phyloP scores from a whole-genome alignment of 2,329 filamentous ascomycete species.

The Alternaria sp. region DNA sequence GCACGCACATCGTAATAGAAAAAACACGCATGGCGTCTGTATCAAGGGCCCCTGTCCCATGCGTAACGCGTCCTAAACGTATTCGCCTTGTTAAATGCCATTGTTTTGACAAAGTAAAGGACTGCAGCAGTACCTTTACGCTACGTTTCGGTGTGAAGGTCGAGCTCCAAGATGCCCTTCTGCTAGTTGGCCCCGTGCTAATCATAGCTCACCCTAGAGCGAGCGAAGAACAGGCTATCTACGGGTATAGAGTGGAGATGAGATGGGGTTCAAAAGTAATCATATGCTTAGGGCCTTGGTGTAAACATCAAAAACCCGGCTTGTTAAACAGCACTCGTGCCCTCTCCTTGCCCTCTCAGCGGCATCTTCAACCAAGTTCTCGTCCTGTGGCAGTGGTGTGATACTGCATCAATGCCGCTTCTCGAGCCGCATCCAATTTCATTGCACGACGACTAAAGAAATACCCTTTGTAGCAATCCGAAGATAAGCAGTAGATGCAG shows the following conservation, averaged over 20 bases:
- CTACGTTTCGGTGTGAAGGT: conserved; percentile 4
- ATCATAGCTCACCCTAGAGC: conserved; percentile 12
- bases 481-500: neutral
- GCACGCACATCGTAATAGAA: neutral
- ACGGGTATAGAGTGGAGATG: conserved; percentile 9
- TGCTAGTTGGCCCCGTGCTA: conserved; percentile 1
- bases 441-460: neutral
- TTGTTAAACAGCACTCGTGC: neutral
- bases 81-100: neutral
- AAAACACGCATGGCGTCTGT: neutral
- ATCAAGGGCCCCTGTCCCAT: neutral
- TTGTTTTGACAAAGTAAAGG: conserved; percentile 3
- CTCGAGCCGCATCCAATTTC: conserved; percentile 6
- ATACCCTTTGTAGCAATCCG: neutral
- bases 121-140: neutral
- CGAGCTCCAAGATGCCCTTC: neutral
- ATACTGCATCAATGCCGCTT: neutral
- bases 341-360: neutral
- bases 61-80: neutral
- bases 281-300: conserved; percentile 1
- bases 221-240: conserved; percentile 9
- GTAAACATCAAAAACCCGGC: neutral
- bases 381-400: conserved; percentile 1
- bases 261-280: conserved; percentile 1
- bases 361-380: neutral